phyloP scores from a whole-genome alignment of 2,329 filamentous ascomycete genomes.

The Colletotrichum musicola region DNA sequence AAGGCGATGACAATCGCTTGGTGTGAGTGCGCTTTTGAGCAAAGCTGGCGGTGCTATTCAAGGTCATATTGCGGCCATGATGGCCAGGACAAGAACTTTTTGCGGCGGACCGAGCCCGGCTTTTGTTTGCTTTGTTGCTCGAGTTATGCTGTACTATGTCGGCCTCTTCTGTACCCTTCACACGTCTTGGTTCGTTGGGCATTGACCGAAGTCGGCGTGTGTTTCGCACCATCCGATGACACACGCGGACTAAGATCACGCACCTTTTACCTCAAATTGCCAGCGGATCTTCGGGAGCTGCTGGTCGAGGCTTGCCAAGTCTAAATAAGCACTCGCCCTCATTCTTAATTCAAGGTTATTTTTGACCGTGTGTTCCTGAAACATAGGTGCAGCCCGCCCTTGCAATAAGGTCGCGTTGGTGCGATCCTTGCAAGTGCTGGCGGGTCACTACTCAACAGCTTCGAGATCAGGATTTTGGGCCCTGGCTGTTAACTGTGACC shows the following conservation, averaged over 20 bases:
- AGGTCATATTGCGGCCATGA: not conserved
- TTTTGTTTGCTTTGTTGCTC: too few relatives aligned
- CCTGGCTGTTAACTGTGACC: not conserved
- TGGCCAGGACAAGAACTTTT: not conserved
- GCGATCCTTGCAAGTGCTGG: not conserved
- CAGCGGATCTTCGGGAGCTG: not conserved
- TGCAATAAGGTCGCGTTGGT: constrained; percentile 3
- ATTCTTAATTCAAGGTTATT: constrained; percentile 29
- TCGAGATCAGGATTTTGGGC: not conserved
- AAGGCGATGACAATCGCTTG: too few relatives aligned
- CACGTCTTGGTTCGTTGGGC: not conserved
- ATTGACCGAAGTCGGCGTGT: not conserved
- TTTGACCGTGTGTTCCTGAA: constrained; percentile 17
- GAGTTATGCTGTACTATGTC: too few relatives aligned
- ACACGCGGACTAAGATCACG: not conserved
- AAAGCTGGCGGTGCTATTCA: not conserved
- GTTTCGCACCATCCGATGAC: not conserved
- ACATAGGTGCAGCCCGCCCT: constrained; percentile 17
- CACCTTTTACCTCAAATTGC: not conserved
- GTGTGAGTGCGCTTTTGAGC: not conserved
- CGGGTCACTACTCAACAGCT: not conserved
- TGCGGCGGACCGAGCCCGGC: not conserved
- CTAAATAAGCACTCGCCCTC: constrained; percentile 28
- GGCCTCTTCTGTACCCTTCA: not conserved
- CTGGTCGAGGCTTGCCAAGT: constrained; percentile 12